Evolutionary conservation across 1,139 yeast genomes (phyloP).

Genomic region (Scheffersomyces illinoinensis): DNA sequence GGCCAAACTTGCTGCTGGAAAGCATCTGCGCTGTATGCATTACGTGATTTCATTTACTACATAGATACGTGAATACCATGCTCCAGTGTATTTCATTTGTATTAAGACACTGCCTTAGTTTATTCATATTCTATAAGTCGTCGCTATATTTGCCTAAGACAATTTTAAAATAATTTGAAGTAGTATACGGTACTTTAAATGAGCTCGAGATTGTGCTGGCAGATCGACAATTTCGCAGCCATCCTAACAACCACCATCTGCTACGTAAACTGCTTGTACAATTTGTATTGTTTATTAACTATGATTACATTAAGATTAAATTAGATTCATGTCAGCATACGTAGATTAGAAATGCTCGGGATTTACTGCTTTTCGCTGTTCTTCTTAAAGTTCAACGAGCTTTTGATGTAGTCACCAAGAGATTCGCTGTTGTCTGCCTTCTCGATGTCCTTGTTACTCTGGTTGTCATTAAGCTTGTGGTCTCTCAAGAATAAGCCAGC

Average conservation of each 20-base stretch:
- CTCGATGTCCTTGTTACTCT: conserved; percentile 5
- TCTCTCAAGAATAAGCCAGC: conserved; percentile 35
- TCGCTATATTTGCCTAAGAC: too few species aligned
- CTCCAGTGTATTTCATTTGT: not conserved
- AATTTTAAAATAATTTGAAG: too few species aligned
- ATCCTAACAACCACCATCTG: not conserved
- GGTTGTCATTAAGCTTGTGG: conserved; percentile 22
- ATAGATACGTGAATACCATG: not conserved
- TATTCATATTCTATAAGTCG: too few species aligned
- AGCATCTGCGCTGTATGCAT: not conserved
- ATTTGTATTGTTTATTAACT: not conserved
- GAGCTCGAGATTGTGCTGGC: not conserved
- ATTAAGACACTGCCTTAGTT: too few species aligned
- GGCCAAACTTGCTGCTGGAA: not conserved
- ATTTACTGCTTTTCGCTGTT: not conserved
- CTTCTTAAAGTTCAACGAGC: not conserved
- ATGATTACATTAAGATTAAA: too few species aligned
- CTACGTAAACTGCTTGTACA: not conserved
- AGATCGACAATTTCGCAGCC: not conserved
- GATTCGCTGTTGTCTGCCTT: not conserved
- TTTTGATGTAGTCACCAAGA: conserved; percentile 1
- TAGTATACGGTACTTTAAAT: not conserved
- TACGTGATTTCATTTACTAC: not conserved
- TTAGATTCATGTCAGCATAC: not conserved
- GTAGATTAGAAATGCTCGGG: not conserved